Evolutionary conservation across 306 rosid species (phyloP).

Genomic region (Cicer chorassanicum): DNA sequence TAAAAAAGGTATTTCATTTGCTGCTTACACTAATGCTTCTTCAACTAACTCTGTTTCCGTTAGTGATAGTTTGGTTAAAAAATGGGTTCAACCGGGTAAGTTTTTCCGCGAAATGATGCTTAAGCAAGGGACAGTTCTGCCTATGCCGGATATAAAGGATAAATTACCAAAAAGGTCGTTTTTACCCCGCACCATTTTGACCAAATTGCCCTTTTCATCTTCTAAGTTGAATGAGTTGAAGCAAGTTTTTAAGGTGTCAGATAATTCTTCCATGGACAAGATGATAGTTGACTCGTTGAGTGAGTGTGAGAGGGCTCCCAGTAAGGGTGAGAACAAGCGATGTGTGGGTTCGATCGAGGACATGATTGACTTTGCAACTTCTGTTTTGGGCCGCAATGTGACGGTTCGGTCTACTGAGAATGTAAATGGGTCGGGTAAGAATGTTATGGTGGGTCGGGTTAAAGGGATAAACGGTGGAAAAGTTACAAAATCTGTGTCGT

Average conservation of each 20-base stretch:
- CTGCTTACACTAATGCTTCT: constrained; percentile 50
- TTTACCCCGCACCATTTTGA: constrained; percentile 65
- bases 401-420: constrained; percentile 63
- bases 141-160: constrained; percentile 80
- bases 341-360: constrained; percentile 81
- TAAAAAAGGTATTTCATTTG: constrained; percentile 51
- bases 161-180: constrained; percentile 80
- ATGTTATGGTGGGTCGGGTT: constrained; percentile 62
- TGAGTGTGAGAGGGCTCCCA: constrained; percentile 77
- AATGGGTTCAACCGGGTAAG: constrained; percentile 83
- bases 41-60: neutral
- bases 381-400: constrained; percentile 64
- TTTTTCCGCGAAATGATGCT: constrained; percentile 77
- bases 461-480: constrained; percentile 69
- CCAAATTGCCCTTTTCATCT: constrained; percentile 69
- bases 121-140: constrained; percentile 66
- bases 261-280: constrained; percentile 67
- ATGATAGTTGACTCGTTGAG: constrained; percentile 51
- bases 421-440: constrained; percentile 56
- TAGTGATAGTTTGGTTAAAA: constrained; percentile 58
- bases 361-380: constrained; percentile 80
- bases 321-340: constrained; percentile 74
- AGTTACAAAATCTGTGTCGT: constrained; percentile 72
- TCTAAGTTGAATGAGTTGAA: constrained; percentile 50
- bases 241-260: constrained; percentile 64